Evolutionary conservation across 192 early-diverging fungal genomes (phyloP).

Genomic region (Jimgerdemannia lactiflua): DNA sequence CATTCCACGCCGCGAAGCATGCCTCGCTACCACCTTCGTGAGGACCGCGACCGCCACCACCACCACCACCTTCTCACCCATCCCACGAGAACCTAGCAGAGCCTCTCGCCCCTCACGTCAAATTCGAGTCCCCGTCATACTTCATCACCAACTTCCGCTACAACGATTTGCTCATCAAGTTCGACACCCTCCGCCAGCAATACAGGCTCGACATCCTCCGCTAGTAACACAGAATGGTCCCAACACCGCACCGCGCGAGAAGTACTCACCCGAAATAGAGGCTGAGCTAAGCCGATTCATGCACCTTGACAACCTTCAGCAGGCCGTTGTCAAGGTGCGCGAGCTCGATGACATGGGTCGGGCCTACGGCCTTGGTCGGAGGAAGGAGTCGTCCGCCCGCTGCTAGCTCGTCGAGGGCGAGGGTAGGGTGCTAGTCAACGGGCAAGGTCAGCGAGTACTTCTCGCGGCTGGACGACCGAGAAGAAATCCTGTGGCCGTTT

Average conservation of each 20-base stretch:
- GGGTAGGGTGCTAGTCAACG: constrained; percentile 77
- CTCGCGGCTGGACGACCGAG: constrained; percentile 56
- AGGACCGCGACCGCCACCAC: background rate
- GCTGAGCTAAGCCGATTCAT: constrained; percentile 24
- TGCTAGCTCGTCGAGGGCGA: constrained; percentile 72
- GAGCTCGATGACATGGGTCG: constrained; percentile 69
- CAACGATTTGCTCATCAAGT: constrained; percentile 64
- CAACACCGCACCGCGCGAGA: background rate
- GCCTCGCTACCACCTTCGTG: background rate
- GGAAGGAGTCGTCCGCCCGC: constrained; percentile 78
- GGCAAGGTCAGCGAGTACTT: constrained; percentile 77
- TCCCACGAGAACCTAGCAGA: constrained; percentile 16
- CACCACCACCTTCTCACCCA: constrained; percentile 1
- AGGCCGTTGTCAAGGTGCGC: constrained; percentile 33
- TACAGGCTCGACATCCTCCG: background rate
- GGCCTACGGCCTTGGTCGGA: constrained; percentile 68
- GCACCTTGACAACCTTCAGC: constrained; percentile 29
- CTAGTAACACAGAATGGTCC: background rate
- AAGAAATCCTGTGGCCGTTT: constrained; percentile 73
- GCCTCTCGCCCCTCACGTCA: constrained; percentile 34
- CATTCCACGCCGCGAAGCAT: background rate
- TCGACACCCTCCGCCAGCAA: constrained; percentile 51
- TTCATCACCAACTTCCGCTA: constrained; percentile 85
- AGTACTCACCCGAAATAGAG: constrained; percentile 24
- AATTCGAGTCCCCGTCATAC: constrained; percentile 73